A percentile compares a stretch with the other conserved stretches of the same genome.
Conservation (phyloP, 768 basidiomycete species). For the Leccinum barrowsii region DNA sequence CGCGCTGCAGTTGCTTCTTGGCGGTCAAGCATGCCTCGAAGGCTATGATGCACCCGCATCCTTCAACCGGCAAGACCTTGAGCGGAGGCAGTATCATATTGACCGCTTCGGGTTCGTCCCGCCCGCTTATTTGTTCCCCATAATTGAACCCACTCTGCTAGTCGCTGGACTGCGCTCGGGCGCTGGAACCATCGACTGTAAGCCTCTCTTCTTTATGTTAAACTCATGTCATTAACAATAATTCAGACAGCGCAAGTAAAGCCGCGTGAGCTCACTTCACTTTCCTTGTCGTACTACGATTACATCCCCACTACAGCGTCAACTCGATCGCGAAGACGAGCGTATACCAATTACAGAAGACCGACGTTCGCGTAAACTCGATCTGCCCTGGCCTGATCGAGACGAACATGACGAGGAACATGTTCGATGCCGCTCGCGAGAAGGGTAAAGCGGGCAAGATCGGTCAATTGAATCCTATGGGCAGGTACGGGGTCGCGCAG, state of each 20-base stretch:
- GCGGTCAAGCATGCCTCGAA: slow-evolving; percentile 83
- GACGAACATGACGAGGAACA: slow-evolving; percentile 82
- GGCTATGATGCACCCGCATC: slow-evolving; percentile 71
- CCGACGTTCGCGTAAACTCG: slow-evolving; percentile 83
- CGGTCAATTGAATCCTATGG: slow-evolving; percentile 76
- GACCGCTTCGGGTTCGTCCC: slow-evolving; percentile 70
- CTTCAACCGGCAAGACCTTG: slow-evolving; percentile 62
- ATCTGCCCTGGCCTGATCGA: slow-evolving; percentile 93
- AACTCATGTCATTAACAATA: slow-evolving; percentile 12
- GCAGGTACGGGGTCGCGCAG: slow-evolving; percentile 77
- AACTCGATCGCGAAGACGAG: slow-evolving; percentile 85
- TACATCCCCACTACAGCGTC: slow-evolving; percentile 48
- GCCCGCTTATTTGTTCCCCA: background rate
- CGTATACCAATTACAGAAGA: slow-evolving; percentile 74
- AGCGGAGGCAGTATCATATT: slow-evolving; percentile 82
- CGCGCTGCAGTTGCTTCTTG: slow-evolving; percentile 67
- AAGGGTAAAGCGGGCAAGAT: slow-evolving; percentile 74
- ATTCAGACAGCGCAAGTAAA: slow-evolving; percentile 85
- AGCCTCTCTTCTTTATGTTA: slow-evolving; percentile 24
- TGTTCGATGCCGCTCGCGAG: slow-evolving; percentile 74
- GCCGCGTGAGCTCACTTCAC: slow-evolving; percentile 62
- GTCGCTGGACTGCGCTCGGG: slow-evolving; percentile 84
- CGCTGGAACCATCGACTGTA: slow-evolving; percentile 79
- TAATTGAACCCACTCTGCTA: slow-evolving; percentile 32
- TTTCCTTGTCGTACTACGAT: background rate